Evolutionary conservation across 306 rosid genomes (phyloP).

Genomic region (Ormosia semicastrata): DNA sequence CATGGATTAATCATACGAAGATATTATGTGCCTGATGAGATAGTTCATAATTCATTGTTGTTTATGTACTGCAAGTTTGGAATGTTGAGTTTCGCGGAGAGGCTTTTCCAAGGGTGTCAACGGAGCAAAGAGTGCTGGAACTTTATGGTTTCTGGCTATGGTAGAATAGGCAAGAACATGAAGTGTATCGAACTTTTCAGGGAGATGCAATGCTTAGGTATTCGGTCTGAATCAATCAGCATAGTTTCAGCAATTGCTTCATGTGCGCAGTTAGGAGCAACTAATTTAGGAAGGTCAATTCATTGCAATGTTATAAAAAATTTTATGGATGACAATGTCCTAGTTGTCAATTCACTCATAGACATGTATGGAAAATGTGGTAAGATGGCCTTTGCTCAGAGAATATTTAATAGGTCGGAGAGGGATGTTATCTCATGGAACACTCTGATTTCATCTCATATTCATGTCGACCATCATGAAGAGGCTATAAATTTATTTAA

Average conservation of each 20-base stretch:
- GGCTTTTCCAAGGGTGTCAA: conserved; percentile 40
- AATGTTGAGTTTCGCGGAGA: conserved; percentile 50
- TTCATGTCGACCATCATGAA: conserved; percentile 38
- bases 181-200: conserved; percentile 56
- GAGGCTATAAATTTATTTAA: conserved; percentile 56
- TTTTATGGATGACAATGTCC: conserved; percentile 38
- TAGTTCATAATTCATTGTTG: conserved; percentile 49
- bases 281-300: conserved; percentile 56
- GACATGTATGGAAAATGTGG: conserved; percentile 79
- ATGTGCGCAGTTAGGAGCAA: conserved; percentile 48
- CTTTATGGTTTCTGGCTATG: conserved; percentile 54
- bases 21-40: conserved; percentile 29
- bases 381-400: conserved; percentile 43
- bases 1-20: conserved; percentile 59
- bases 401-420: conserved; percentile 41
- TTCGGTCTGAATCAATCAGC: conserved; percentile 44
- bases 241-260: conserved; percentile 57
- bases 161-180: conserved; percentile 37
- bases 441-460: conserved; percentile 63
- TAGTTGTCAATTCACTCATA: conserved; percentile 55
- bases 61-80: conserved; percentile 80
- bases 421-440: conserved; percentile 66
- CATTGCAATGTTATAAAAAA: conserved; percentile 57
- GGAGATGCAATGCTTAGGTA: conserved; percentile 51
- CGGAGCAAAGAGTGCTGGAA: conserved; percentile 52